Evolutionary conservation across 805 yeast species (phyloP), one percentile per base, ranked within the genome.

Genomic region (Starmerella sp.): DNA sequence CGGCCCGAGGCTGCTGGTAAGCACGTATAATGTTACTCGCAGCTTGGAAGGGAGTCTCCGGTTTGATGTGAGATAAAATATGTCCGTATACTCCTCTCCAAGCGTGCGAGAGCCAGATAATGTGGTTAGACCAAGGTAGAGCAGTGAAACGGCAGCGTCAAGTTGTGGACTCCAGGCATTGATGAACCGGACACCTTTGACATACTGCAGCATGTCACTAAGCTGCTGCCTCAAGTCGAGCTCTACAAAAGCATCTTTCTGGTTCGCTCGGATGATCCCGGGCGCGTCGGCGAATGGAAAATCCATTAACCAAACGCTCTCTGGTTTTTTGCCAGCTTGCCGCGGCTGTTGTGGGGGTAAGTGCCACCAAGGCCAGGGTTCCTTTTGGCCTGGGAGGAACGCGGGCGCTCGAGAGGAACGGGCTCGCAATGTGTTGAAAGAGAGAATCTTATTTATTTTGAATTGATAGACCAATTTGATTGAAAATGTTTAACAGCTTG

Each of bases 31-130:
- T 1, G 81, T 55, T 54, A 87, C 73, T 32, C 78, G 72, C 43
- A 52, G 30, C 48, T 59, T 51, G 6, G 64, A 55, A 1, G 66
- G 73, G 4, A 67, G 52, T 7, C 46, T 17, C 11, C 66, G 56
- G n/a, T 59, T 51, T 6, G 59, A 39, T 4, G 67, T 65, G 10
- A 64, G 48, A 46, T 66, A 66, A 48, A 64, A 62, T 7, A 69
- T 55, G 51, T 91, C 96, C 13, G 89, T 89, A 68, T 91, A 91
- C 69, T 91, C 97, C 66, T 91, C 97, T 0, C 98, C 98, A 31
- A 93, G 70, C 0, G 97, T 91, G 53, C 91, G 75, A 1, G 86
- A 78, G 0, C 91, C 91, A 5, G 79, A 56, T 13, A 84, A 69
- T 0, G 96, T 90, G 0, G 97, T 91, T 28, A 86, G 69, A 2